Base-by-base conservation (phyloP, 2,329 filamentous ascomycete genomes). In the Aspergillus amoenus region DNA sequence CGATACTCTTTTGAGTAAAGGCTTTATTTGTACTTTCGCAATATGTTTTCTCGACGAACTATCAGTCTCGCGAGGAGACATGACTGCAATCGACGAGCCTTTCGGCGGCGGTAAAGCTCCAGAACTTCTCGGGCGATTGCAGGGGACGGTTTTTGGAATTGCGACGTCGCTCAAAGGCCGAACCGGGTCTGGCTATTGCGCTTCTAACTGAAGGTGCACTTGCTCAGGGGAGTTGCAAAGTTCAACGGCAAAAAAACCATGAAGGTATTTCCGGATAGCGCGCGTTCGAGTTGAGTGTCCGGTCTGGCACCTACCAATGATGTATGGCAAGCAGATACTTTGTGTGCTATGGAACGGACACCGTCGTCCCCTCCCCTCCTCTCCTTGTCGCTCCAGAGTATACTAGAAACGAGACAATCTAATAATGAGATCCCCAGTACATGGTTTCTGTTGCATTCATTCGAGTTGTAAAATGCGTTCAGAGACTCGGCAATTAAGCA, bases 1-100 rank as follows among this genome's bases (percentile, higher is more conserved):
- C 18, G 81, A 80, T 60, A 81, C 73, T 67, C 82, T 84, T 51
- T 81, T 78, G 52, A 83, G 71, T 58, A 84, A 79, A 3, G 83
- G 82, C 67, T 84, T 84, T 68, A 83, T 79, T 67, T 81, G 82
- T 4, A 66, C 64, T 48, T 73, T 73, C 22, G 67, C 57, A 2
- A 49, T 42, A 22, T 48, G 13, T 37, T 52, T 54, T 49, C 68
- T 72, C 1, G 61, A 45, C 9, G 60, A 55, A 41, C 41, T 43
- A 18, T 65, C 64, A 50, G 54, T 55, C 56, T 61, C 67, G 32
- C 63, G 57, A n/a, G 64, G 57, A 45, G 63, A 61, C 52, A 61
- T 55, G 39, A 46, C 61, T 12, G 52, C 40, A 4, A 67, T 62
- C 12, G 59, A 56, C 5, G 58, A 60, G 32, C 50, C 55, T 43